Percentiles rank a stretch among this genome's conserved stretches.
These are phyloP conservation scores for Gossypium davidsonii DNA, from an alignment of 441 rosid genomes.

Conservation along the genomic window DNA sequence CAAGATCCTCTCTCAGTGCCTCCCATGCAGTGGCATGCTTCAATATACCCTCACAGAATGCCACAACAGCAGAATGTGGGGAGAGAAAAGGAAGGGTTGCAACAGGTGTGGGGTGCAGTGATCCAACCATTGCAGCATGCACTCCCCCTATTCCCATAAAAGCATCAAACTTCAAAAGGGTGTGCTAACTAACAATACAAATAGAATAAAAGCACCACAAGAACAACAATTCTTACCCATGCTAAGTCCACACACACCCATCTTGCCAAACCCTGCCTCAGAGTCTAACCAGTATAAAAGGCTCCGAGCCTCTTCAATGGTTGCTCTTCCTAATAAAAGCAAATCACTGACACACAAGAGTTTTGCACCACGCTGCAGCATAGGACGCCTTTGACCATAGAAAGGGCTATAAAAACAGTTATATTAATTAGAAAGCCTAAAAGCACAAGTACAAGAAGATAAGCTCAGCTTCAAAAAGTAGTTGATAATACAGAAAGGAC, in stretches of 20 bases:
- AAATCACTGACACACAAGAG: constrained; percentile 93
- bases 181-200: constrained; percentile 5
- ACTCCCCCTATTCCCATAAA: constrained; percentile 72
- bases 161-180: constrained; percentile 18
- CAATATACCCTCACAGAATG: constrained; percentile 92
- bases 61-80: constrained; percentile 96
- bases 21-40: constrained; percentile 95
- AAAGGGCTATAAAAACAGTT: constrained; percentile 69
- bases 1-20: constrained; percentile 82
- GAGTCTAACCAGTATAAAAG: constrained; percentile 81
- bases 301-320: constrained; percentile 87
- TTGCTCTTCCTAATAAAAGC: constrained; percentile 85
- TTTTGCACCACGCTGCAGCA: constrained; percentile 79
- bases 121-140: constrained; percentile 99
- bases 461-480: constrained; percentile 17
- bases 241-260: constrained; percentile 94
- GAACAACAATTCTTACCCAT: constrained; percentile 62
- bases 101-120: constrained; percentile 86
- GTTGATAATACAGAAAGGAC: not conserved
- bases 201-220: not conserved
- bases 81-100: constrained; percentile 94
- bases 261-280: constrained; percentile 88
- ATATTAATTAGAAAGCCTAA: constrained; percentile 20
- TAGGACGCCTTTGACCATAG: constrained; percentile 86
- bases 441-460: constrained; percentile 16